phyloP scores from a whole-genome alignment of 306 rosid genomes.

The Morella rubra region DNA sequence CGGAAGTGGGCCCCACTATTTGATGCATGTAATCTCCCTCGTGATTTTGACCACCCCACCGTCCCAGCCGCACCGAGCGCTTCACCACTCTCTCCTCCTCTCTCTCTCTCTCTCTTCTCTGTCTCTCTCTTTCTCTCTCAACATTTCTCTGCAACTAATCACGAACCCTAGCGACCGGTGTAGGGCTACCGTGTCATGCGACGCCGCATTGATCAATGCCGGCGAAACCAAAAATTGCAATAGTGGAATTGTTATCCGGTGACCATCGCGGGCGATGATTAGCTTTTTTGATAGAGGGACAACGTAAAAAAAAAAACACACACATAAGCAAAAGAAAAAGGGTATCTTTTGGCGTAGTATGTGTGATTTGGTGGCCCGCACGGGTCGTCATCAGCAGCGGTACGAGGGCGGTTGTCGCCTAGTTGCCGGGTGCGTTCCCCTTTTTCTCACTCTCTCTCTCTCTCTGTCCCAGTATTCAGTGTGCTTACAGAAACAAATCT shows the following conservation, averaged over 20 bases:
- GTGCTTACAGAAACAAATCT: background rate
- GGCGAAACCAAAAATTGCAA: background rate
- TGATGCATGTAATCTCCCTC: background rate
- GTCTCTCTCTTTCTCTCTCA: background rate
- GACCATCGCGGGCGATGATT: background rate
- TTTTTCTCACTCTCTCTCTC: background rate
- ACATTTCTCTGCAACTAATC: background rate
- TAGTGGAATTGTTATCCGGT: background rate
- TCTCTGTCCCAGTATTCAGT: background rate
- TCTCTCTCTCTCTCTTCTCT: background rate
- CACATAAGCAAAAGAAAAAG: background rate
- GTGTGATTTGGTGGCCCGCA: slow-evolving; percentile 19
- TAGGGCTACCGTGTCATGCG: background rate
- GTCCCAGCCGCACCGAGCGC: background rate
- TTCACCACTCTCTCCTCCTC: background rate
- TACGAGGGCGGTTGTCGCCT: slow-evolving; percentile 19
- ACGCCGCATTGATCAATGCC: background rate
- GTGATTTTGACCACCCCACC: background rate
- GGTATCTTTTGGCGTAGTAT: background rate
- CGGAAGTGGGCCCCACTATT: no score
- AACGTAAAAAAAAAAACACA: background rate
- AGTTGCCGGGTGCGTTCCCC: background rate
- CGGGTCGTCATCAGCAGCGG: slow-evolving; percentile 12
- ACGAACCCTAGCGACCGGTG: background rate
- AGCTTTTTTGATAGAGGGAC: background rate